A percentile compares a stretch with the other conserved stretches of the same genome.
Evolutionary conservation across 2,329 filamentous ascomycete species (phyloP).

Genomic region (Sordariomycetes sp.): DNA sequence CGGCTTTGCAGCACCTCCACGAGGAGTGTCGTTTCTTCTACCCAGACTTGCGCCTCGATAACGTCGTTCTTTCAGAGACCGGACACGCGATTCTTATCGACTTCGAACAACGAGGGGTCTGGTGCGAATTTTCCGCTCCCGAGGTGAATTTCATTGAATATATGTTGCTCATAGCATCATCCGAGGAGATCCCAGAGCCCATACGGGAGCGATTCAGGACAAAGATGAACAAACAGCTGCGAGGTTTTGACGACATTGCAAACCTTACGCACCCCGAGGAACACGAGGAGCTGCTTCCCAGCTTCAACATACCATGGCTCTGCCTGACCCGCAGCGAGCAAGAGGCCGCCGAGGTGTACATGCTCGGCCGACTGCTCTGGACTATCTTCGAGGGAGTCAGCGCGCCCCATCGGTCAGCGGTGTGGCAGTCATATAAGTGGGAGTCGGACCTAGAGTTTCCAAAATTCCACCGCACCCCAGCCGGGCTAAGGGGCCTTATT

Average conservation of each 20-base stretch:
- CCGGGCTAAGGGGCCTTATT: slow-evolving; percentile 32
- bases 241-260: slow-evolving; percentile 28
- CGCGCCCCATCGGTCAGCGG: slow-evolving; percentile 42
- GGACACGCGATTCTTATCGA: slow-evolving; percentile 45
- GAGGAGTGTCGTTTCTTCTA: slow-evolving; percentile 37
- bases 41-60: slow-evolving; percentile 49
- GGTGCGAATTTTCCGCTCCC: slow-evolving; percentile 50
- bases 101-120: slow-evolving; percentile 52
- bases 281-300: background rate
- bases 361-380: slow-evolving; percentile 51
- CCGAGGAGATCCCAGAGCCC: slow-evolving; percentile 30
- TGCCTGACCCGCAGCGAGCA: slow-evolving; percentile 39
- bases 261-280: background rate
- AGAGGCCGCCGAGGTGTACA: slow-evolving; percentile 50
- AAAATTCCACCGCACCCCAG: slow-evolving; percentile 34
- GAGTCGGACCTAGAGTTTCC: slow-evolving; percentile 48
- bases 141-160: slow-evolving; percentile 51
- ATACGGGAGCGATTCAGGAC: slow-evolving; percentile 27
- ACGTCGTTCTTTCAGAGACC: slow-evolving; percentile 39
- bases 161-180: slow-evolving; percentile 39
- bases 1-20: slow-evolving; percentile 38
- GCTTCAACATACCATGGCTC: slow-evolving; percentile 41
- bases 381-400: slow-evolving; percentile 52
- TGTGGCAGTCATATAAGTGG: slow-evolving; percentile 49
- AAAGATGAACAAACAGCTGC: slow-evolving; percentile 31